phyloP scores from a whole-genome alignment of 306 rosid genomes.

The Fragaria ananassa region DNA sequence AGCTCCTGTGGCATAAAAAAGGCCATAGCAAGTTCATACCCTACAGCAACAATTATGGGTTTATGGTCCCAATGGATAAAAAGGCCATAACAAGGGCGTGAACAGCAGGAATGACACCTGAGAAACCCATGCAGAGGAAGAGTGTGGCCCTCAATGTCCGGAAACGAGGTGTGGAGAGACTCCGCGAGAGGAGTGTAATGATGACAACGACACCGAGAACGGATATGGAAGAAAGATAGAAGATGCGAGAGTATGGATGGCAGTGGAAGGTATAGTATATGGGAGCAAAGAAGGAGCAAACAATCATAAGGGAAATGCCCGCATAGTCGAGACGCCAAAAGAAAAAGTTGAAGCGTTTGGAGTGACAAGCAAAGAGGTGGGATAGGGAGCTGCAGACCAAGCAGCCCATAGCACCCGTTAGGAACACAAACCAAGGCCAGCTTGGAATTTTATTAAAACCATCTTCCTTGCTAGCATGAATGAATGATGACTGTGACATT shows the following conservation, averaged over 20 bases:
- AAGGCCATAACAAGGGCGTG: conserved; percentile 66
- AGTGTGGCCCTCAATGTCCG: conserved; percentile 61
- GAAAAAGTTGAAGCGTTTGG: conserved; percentile 60
- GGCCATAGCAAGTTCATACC: conserved; percentile 73
- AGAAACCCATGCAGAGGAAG: conserved; percentile 86
- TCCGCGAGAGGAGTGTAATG: conserved; percentile 63
- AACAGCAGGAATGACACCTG: conserved; percentile 70
- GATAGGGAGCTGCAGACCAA: conserved; percentile 75
- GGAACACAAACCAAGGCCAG: conserved; percentile 93
- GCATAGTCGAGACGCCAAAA: conserved; percentile 96
- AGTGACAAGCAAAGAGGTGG: conserved; percentile 86
- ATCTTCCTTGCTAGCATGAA: conserved; percentile 24
- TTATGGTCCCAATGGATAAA: conserved; percentile 51
- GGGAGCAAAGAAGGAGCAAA: conserved; percentile 83
- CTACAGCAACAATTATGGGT: conserved; percentile 45
- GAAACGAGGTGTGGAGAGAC: conserved; percentile 55
- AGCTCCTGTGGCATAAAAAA: conserved; percentile 66
- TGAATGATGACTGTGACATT: conserved; percentile 25
- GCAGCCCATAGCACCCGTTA: conserved; percentile 83
- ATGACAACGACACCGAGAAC: conserved; percentile 54
- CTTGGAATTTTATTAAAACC: conserved; percentile 35
- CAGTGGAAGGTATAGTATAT: conserved; percentile 75
- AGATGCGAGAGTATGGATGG: conserved; percentile 40
- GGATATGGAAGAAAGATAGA: conserved; percentile 68
- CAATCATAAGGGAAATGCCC: conserved; percentile 84